These are phyloP conservation scores for Blechomonas ayalai DNA, from an alignment of 208 protist species.

Conservation along the genomic window DNA sequence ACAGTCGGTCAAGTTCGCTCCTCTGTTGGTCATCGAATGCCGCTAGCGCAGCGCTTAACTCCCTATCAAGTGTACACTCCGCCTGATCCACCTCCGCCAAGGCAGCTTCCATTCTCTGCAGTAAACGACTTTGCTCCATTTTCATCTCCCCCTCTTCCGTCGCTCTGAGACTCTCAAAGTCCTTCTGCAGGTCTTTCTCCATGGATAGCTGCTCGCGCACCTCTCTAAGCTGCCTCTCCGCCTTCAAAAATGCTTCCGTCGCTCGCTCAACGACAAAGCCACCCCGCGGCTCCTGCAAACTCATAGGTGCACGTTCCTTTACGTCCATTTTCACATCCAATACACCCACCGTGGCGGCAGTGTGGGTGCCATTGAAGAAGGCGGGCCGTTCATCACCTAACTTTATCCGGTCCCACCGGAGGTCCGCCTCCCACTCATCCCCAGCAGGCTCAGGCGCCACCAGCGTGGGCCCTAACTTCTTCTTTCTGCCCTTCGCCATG, in stretches of 20 bases:
- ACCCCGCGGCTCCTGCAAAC: constrained; percentile 1
- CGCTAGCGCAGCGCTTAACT: too few species aligned
- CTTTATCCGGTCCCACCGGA: constrained; percentile 29
- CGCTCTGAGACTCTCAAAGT: too few species aligned
- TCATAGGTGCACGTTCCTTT: background rate
- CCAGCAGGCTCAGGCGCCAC: constrained; percentile 39
- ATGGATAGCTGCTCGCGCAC: too few species aligned
- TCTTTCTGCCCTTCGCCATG: constrained; percentile 9
- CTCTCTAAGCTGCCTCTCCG: too few species aligned
- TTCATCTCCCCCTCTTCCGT: too few species aligned
- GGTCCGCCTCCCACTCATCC: constrained; percentile 39
- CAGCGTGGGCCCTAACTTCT: constrained; percentile 25
- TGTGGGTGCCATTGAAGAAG: constrained; percentile 28
- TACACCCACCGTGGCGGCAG: constrained; percentile 22
- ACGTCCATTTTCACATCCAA: constrained; percentile 19
- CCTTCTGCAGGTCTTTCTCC: constrained; percentile 6
- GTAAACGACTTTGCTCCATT: too few species aligned
- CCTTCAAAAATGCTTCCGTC: constrained; percentile 6
- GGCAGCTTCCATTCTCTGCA: too few species aligned
- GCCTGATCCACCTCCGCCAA: too few species aligned
- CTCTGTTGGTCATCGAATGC: constrained; percentile 7
- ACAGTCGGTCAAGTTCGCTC: constrained; percentile 10
- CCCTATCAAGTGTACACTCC: too few species aligned
- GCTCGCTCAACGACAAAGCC: constrained; percentile 12
- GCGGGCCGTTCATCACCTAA: constrained; percentile 15